These are phyloP conservation scores for Noccaea bulbosa DNA, from an alignment of 345 rosid genomes.

Conservation along the genomic window DNA sequence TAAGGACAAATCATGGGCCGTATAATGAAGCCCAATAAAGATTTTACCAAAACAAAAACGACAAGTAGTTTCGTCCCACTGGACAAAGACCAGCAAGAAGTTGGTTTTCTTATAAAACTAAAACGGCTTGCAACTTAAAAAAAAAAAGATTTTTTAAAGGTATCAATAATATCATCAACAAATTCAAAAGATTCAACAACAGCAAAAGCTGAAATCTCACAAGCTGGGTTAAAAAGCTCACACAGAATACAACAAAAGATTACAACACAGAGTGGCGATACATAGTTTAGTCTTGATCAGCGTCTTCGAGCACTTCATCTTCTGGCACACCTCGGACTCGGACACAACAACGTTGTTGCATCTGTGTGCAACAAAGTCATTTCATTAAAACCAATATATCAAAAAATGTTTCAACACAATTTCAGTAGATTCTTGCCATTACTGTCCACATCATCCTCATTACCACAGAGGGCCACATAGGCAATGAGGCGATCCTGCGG, in stretches of 20 bases:
- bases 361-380: too few species aligned
- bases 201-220: not conserved
- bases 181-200: not conserved
- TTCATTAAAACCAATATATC: too few species aligned
- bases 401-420: too few species aligned
- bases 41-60: not conserved
- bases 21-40: not conserved
- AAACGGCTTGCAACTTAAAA: not conserved
- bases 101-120: not conserved
- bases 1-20: not conserved
- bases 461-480: too few species aligned
- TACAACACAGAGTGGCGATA: not conserved
- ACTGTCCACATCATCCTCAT: too few species aligned
- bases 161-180: not conserved
- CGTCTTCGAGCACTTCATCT: too few species aligned
- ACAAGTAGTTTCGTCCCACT: not conserved
- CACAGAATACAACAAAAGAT: slow-evolving; percentile 7
- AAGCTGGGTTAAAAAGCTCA: slow-evolving; percentile 20
- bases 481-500: too few species aligned
- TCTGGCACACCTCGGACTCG: too few species aligned
- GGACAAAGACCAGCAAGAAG: not conserved
- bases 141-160: too few species aligned
- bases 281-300: too few species aligned
- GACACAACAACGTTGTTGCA: too few species aligned
- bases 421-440: too few species aligned